These are phyloP conservation scores for Boletus speciosus DNA, from an alignment of 768 basidiomycete genomes.

Conservation along the genomic window DNA sequence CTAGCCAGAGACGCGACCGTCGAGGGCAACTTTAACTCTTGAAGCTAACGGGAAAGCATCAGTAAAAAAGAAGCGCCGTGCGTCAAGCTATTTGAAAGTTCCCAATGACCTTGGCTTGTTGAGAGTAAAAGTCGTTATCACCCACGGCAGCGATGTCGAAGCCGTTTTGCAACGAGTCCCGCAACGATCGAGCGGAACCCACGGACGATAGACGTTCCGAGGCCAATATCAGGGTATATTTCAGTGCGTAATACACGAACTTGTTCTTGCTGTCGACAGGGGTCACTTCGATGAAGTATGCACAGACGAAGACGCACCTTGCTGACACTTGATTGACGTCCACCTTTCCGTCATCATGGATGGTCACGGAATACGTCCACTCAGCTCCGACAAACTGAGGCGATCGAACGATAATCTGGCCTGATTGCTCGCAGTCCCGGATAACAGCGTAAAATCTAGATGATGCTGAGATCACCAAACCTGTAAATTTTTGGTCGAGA, in stretches of 20 bases:
- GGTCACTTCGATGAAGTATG: background rate
- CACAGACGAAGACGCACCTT: conserved; percentile 14
- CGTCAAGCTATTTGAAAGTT: background rate
- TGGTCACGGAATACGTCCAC: conserved; percentile 66
- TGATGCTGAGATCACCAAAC: conserved; percentile 87
- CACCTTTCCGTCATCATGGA: conserved; percentile 31
- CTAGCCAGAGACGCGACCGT: conserved; percentile 59
- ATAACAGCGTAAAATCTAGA: conserved; percentile 91
- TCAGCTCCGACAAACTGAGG: conserved; percentile 84
- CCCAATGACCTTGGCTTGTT: conserved; percentile 66
- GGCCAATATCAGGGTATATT: conserved; percentile 68
- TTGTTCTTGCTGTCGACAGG: conserved; percentile 63
- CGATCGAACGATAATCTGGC: conserved; percentile 71
- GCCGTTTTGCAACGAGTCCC: conserved; percentile 43
- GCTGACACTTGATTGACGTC: conserved; percentile 21
- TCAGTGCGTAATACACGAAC: conserved; percentile 89
- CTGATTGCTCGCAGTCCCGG: conserved; percentile 30
- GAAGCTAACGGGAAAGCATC: conserved; percentile 46
- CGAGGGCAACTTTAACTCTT: conserved; percentile 54
- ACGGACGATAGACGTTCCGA: conserved; percentile 39
- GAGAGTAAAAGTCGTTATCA: conserved; percentile 98
- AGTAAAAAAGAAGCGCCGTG: background rate
- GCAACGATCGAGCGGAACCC: conserved; percentile 43
- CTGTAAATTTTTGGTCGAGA: conserved; percentile 81
- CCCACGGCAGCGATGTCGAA: conserved; percentile 82